A percentile compares a stretch with the other conserved stretches of the same genome.
Evolutionary conservation across 257 asterid genomes (phyloP).

Genomic region (Handroanthus guayacan): DNA sequence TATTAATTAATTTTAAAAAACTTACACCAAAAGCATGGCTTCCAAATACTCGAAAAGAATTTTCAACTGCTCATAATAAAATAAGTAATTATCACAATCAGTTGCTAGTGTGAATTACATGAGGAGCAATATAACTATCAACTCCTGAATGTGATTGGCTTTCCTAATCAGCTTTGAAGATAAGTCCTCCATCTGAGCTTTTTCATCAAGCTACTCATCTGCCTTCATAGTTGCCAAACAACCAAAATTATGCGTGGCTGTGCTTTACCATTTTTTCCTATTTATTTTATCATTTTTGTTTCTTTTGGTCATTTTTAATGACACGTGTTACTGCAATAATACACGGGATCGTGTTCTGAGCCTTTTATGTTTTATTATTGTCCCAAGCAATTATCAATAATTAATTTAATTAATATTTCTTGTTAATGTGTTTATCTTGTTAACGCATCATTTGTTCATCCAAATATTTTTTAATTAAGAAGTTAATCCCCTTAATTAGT

Average conservation of each 20-base stretch:
- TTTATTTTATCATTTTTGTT: neutral
- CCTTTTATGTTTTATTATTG: neutral
- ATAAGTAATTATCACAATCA: too few species aligned
- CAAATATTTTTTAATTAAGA: neutral
- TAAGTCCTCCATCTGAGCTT: neutral
- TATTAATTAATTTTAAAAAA: too few species aligned
- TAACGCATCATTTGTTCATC: constrained; percentile 5
- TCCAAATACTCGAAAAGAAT: too few species aligned
- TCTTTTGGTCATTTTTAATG: neutral
- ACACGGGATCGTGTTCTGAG: neutral
- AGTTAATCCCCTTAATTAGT: neutral
- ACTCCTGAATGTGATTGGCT: neutral
- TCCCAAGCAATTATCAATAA: constrained; percentile 15
- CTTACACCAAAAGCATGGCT: too few species aligned
- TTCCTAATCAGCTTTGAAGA: neutral
- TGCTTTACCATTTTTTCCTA: neutral
- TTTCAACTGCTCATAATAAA: too few species aligned
- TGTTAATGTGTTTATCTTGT: neutral
- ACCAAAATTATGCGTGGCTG: constrained; percentile 20
- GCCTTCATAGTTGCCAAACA: constrained; percentile 17
- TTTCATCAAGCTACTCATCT: constrained; percentile 2
- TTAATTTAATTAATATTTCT: neutral
- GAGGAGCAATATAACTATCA: neutral
- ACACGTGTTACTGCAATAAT: constrained; percentile 33
- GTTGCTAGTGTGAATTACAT: too few species aligned